Conservation (phyloP, 2,329 filamentous ascomycete genomes). For the Penicillium decumbens region DNA sequence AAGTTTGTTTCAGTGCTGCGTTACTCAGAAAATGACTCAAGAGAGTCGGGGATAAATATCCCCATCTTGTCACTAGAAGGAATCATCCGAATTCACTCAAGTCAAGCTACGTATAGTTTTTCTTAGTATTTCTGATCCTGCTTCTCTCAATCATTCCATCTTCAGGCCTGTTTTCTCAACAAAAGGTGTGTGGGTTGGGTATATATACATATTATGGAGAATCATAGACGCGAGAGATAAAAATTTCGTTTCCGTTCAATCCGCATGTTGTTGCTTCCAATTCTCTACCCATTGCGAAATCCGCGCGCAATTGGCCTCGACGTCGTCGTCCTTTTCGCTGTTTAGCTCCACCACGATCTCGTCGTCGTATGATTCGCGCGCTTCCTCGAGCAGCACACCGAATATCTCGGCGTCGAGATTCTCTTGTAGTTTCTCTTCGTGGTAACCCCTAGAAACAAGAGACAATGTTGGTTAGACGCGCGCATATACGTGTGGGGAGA, state of each 20-base stretch:
- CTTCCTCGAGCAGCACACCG: conserved; percentile 87
- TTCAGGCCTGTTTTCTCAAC: too few species aligned
- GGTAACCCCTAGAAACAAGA: conserved; percentile 60
- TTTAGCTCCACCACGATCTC: conserved; percentile 83
- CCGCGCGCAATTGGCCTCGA: conserved; percentile 82
- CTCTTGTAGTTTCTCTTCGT: conserved; percentile 83
- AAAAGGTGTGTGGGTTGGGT: conserved; percentile 4
- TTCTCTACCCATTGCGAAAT: conserved; percentile 75
- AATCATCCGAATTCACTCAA: too few species aligned
- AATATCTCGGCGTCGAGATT: conserved; percentile 98
- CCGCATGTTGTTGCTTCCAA: conserved; percentile 62
- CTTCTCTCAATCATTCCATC: too few species aligned
- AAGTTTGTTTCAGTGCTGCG: too few species aligned
- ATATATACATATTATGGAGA: conserved; percentile 15
- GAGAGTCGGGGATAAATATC: too few species aligned
- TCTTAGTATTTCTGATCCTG: too few species aligned
- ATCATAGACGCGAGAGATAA: conserved; percentile 4
- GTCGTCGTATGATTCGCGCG: conserved; percentile 76
- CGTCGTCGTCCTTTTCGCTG: conserved; percentile 76
- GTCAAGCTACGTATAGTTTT: too few species aligned
- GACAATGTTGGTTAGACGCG: neutral
- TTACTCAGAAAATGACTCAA: too few species aligned
- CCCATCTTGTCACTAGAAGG: too few species aligned
- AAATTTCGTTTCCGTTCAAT: conserved; percentile 19
- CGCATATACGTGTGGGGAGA: neutral